Base-by-base conservation (phyloP, 129 eudicot genomes). In the Tanacetum coccineum region DNA sequence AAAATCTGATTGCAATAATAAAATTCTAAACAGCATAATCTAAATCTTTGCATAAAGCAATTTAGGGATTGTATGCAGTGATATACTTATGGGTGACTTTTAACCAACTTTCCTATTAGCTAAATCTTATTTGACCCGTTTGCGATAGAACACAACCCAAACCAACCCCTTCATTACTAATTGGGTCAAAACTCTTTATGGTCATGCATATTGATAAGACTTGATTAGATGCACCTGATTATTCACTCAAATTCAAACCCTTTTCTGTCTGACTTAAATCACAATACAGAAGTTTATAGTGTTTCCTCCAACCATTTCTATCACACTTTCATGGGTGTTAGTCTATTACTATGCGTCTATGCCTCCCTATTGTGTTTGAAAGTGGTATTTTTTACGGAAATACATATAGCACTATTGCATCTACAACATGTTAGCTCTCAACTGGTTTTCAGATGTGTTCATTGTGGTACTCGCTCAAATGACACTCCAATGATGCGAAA, bases 401-500 rank as follows among this genome's bases (percentile, higher is more conserved):
- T 13, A 71, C 22, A 19, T 50, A 56, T 49, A 57, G 17, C 56
- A 62, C 44, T 66, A 66, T 47, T 30, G 17, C 5, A 13, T 71
- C 40, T 22, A 20, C 12, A 65, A 62, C 46, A 19, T 76, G 49
- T 9, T 15, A 28, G 67, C 50, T 76, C 66, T 48, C n/a, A 19
- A 57, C 66, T 72, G 64, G 59, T 64, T n/a, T 40, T 40, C 71
- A 80, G 86, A 25, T 87, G 95, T 48, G 54, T 42, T 14, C 85
- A 87, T 72, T 87, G 95, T 80, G 87, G 95, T 56, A 78, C 81
- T 12, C 64, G 82, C 48, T 74, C 87, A 15, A 70, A 21, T 21
- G 66, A 74, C 71, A 87, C 95, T 8, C 95, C 95, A 13, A 77
- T 79, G 84, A 87, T 87, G 95, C 77, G 95, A 67, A 76, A 83